These are phyloP conservation scores for Penicillium sp. DNA, from an alignment of 2,329 filamentous ascomycete genomes.

Conservation along the genomic window DNA sequence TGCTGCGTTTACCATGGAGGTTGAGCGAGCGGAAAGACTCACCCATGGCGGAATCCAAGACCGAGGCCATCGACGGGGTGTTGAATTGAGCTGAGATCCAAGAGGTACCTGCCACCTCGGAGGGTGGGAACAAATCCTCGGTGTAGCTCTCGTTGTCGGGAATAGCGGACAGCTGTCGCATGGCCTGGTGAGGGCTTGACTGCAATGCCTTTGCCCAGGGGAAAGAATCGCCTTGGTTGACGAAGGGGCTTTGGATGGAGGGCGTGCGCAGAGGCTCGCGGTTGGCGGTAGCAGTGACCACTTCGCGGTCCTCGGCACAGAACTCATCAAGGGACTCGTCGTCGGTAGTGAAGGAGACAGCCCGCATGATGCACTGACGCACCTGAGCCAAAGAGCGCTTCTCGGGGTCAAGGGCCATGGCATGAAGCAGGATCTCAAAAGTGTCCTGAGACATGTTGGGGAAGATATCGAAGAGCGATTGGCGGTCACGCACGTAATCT, in stretches of 20 bases:
- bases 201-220: conserved; percentile 93
- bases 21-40: conserved; percentile 75
- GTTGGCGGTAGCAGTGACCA: conserved; percentile 77
- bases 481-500: conserved; percentile 89
- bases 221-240: conserved; percentile 76
- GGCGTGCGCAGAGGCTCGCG: conserved; percentile 94
- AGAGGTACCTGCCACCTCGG: conserved; percentile 61
- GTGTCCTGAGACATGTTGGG: conserved; percentile 98
- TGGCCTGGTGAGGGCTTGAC: conserved; percentile 65
- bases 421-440: conserved; percentile 87
- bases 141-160: conserved; percentile 73
- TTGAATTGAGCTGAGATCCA: conserved; percentile 77
- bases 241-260: conserved; percentile 81
- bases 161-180: conserved; percentile 83
- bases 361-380: conserved; percentile 73
- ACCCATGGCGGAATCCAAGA: conserved; percentile 77
- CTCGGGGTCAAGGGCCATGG: conserved; percentile 84
- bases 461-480: conserved; percentile 96
- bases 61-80: conserved; percentile 78
- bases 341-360: conserved; percentile 87
- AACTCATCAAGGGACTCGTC: conserved; percentile 93
- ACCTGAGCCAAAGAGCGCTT: conserved; percentile 80
- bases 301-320: conserved; percentile 75
- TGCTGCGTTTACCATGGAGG: conserved; percentile 43
- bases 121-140: conserved; percentile 82